phyloP scores from a whole-genome alignment of 768 basidiomycete genomes.

The Mycena filopes region DNA sequence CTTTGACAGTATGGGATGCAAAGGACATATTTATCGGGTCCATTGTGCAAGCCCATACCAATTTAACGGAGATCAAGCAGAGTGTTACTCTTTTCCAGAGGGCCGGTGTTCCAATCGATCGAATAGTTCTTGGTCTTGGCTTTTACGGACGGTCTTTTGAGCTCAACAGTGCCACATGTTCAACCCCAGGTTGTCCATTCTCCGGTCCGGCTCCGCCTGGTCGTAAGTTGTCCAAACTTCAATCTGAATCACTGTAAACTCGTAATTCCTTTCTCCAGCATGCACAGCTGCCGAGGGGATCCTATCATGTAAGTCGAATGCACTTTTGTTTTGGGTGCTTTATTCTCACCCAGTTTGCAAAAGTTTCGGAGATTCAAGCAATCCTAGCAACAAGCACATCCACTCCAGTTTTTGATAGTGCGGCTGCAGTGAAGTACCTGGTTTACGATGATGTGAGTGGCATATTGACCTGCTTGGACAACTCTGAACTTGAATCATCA shows the following conservation, averaged over 20 bases:
- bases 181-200: conserved; percentile 1
- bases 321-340: too few species aligned
- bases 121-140: not conserved
- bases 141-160: not conserved
- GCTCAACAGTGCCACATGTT: not conserved
- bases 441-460: conserved; percentile 6
- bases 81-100: not conserved
- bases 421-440: conserved; percentile 7
- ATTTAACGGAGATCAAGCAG: conserved; percentile 8
- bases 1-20: conserved; percentile 3
- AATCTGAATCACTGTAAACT: not conserved
- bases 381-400: not conserved
- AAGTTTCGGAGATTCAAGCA: conserved; percentile 1
- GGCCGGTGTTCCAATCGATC: not conserved
- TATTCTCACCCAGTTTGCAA: too few species aligned
- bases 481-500: not conserved
- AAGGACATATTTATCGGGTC: not conserved
- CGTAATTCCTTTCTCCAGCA: not conserved
- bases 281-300: conserved; percentile 1
- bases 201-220: not conserved
- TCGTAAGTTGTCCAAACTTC: not conserved
- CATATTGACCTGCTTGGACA: not conserved
- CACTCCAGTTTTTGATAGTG: not conserved
- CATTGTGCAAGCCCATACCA: conserved; percentile 2
- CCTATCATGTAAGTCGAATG: too few species aligned